A percentile compares a stretch with the other conserved stretches of the same genome.
These are phyloP conservation scores for Nakazawaea holstii DNA, from an alignment of 805 yeast species.

Conservation along the genomic window DNA sequence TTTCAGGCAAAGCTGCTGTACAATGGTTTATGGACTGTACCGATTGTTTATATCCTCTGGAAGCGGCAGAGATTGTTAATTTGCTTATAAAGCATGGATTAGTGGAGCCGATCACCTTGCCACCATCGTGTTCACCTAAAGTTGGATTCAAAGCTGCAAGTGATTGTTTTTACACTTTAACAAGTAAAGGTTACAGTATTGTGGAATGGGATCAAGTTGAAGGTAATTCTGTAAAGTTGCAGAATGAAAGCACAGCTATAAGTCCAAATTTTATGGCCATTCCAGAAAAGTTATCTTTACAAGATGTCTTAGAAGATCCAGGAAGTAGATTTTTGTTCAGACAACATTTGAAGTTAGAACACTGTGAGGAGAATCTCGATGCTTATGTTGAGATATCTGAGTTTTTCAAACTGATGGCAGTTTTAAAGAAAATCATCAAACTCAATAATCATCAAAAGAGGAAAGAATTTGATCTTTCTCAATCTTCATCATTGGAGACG, in stretches of 20 bases:
- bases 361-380: slow-evolving; percentile 73
- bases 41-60: slow-evolving; percentile 49
- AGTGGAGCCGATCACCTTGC: slow-evolving; percentile 36
- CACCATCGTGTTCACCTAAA: slow-evolving; percentile 28
- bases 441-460: slow-evolving; percentile 18
- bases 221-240: not conserved
- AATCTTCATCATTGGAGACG: slow-evolving; percentile 12
- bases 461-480: slow-evolving; percentile 12
- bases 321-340: slow-evolving; percentile 67
- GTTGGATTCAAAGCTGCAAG: slow-evolving; percentile 27
- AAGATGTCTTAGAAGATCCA: slow-evolving; percentile 60
- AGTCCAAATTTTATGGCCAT: not conserved
- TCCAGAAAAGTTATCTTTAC: slow-evolving; percentile 18
- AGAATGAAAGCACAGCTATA: not conserved
- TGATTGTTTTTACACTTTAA: slow-evolving; percentile 37
- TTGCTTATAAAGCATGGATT: slow-evolving; percentile 42
- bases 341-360: slow-evolving; percentile 55
- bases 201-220: slow-evolving; percentile 26
- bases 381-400: slow-evolving; percentile 60
- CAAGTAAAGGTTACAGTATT: slow-evolving; percentile 34
- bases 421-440: slow-evolving; percentile 35
- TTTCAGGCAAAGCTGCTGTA: slow-evolving; percentile 71
- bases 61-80: slow-evolving; percentile 48
- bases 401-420: slow-evolving; percentile 33
- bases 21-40: slow-evolving; percentile 94